Evolutionary conservation across 2,329 filamentous ascomycete genomes (phyloP), one percentile per base, ranked within the genome.

Genomic region (Hawksworthiomyces lignivorus): DNA sequence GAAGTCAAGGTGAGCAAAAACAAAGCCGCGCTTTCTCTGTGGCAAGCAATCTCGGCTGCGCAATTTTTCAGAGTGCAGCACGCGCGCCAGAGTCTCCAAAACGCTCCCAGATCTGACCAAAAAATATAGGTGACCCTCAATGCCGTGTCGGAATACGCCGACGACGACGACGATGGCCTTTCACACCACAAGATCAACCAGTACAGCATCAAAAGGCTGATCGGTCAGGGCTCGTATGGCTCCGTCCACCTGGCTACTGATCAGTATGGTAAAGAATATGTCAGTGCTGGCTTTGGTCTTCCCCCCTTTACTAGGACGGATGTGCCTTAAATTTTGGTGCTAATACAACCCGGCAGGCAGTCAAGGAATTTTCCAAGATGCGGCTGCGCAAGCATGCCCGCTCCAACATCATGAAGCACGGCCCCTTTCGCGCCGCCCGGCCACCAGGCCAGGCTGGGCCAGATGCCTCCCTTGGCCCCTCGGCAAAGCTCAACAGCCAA

Each of bases 341-440:
- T 52, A 40, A 40, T 36, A 42, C 34, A 9, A 12, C 10, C 4
- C 38, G 45, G 17, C 57, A 95, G 89, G 90, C 92, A 44, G 79
- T 97, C 58, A 98, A 98, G 63, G 89, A 97, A 57, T 97, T 98
- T 63, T 97, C 90, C 46, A 98, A 98, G 60, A 80, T 86, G 3
- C 80, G 89, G 27, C 69, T 98, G 41, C 80, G 89, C 38, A 95
- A 90, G 65, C 84, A 88, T 42, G 87, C 85, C 14, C 88, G 96
- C 58, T 95, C 89, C 11, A 84, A 92, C 60, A 80, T 96, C 45
- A 72, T 98, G 34, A 81, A 63, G 37, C 65, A 63, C 46, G 70
- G 59, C 15, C 72, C 62, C 51, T 62, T 44, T 53, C 57, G 77
- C n/a, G 65, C 53, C 80, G 71, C 52, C 50, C 19, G 55, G 55